Base-by-base conservation (phyloP, 2,329 filamentous ascomycete genomes). In the Trichoderma pleuroti region DNA sequence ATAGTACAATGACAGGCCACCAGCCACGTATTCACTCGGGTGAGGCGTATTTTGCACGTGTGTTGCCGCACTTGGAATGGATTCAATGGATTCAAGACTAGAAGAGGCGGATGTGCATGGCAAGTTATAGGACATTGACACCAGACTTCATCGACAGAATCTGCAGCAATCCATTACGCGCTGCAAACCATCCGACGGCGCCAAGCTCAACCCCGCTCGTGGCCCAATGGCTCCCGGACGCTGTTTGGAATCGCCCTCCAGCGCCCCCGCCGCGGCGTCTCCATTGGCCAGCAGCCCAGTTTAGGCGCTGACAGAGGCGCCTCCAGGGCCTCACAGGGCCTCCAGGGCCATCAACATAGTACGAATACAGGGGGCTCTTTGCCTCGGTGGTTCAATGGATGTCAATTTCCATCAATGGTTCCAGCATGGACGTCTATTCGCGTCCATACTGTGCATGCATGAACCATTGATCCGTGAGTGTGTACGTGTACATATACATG, bases 211-310 rank as follows among this genome's bases (percentile, higher is more conserved):
- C 34, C 66, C 56, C 66, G 60, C 60, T 32, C 39, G 12, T 26
- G 34, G 64, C 21, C 57, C 46, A 69, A 54, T 54, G 12, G 32
- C 67, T 21, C n/a, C n/a, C 26, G 42, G 10, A 18, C 26, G 63
- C 28, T 18, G 67, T 69, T 69, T 69, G 67, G 57, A 69, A 62
- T 68, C 39, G 57, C 12, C 42, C 30, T 62, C 18, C 67, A 69
- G 42, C 57, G 54, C 24, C 67, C 59, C 67, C 46, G 59, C 67
- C 26, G 1, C 59, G 10, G 49, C 32, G 5, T 14, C 24, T 56
- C 57, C 60, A 70, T 70, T 70, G 67, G 67, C 42, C 26, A 32
- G 34, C 66, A 36, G 39, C 56, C 54, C 66, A 16, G 14, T 12
- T 52, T 61, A 61, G 56, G 66, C 67, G 67, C n/a, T n/a, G n/a